These are phyloP conservation scores for Cytospora chrysosperma DNA, from an alignment of 2,329 filamentous ascomycete species.

Conservation along the genomic window DNA sequence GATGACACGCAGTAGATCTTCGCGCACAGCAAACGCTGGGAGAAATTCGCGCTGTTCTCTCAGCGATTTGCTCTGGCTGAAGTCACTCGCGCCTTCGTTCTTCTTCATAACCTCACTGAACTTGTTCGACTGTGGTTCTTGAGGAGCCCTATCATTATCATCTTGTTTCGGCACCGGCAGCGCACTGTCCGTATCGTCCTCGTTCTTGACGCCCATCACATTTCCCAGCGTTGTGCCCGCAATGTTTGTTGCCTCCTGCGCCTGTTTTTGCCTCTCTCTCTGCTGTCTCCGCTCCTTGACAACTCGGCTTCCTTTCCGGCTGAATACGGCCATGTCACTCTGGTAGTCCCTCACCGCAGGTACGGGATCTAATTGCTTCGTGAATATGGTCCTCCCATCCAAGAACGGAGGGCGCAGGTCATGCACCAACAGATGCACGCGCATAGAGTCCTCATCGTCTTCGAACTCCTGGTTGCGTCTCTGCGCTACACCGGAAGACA, in stretches of 20 bases:
- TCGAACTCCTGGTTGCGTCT: conserved; percentile 78
- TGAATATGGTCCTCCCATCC: conserved; percentile 93
- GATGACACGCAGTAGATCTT: conserved; percentile 88
- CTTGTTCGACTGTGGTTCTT: conserved; percentile 54
- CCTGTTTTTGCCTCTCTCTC: conserved; percentile 89
- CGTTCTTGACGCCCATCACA: conserved; percentile 92
- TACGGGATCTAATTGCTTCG: conserved; percentile 93
- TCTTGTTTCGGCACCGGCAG: conserved; percentile 73
- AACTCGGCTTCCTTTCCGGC: conserved; percentile 88
- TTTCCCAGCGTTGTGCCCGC: conserved; percentile 91
- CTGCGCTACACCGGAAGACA: conserved; percentile 93
- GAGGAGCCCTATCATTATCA: conserved; percentile 42
- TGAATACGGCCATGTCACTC: conserved; percentile 98
- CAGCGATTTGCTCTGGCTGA: conserved; percentile 88
- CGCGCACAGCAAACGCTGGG: conserved; percentile 92
- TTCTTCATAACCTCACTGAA: conserved; percentile 91
- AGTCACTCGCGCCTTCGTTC: conserved; percentile 80
- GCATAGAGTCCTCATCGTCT: conserved; percentile 84
- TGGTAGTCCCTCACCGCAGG: conserved; percentile 90
- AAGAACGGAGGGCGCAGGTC: conserved; percentile 92
- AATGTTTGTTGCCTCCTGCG: conserved; percentile 90
- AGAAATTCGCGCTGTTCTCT: conserved; percentile 90
- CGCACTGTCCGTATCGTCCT: conserved; percentile 89
- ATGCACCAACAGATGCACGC: conserved; percentile 89
- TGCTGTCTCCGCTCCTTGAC: conserved; percentile 90